These are phyloP conservation scores for Tolypocladium endophyticum DNA, from an alignment of 2,329 filamentous ascomycete genomes.

Conservation along the genomic window DNA sequence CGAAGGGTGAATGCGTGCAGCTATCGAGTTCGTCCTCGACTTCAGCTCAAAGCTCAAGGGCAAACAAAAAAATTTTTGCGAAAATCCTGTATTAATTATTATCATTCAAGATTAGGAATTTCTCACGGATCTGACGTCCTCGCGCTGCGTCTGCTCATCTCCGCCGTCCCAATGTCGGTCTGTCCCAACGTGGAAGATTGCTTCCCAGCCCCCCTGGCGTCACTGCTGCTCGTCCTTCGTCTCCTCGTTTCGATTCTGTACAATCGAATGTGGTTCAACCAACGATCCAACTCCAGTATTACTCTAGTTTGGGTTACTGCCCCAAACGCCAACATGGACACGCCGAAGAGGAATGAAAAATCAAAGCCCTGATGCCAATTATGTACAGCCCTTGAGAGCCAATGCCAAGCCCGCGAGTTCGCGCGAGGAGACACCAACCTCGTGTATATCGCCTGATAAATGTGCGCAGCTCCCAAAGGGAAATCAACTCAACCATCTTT, in stretches of 20 bases:
- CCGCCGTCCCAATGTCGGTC: neutral
- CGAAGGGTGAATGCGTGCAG: neutral
- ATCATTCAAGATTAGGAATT: conserved; percentile 8
- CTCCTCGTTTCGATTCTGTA: conserved; percentile 5
- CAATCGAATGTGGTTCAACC: conserved; percentile 31
- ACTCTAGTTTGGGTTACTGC: conserved; percentile 5
- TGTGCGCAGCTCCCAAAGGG: neutral
- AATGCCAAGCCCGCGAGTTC: conserved; percentile 31
- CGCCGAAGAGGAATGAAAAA: conserved; percentile 15
- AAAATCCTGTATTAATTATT: conserved; percentile 11
- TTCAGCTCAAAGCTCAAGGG: neutral
- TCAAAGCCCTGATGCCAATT: conserved; percentile 25
- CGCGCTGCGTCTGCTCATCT: neutral
- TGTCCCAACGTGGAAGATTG: neutral
- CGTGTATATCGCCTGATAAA: conserved; percentile 28
- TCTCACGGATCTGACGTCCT: conserved; percentile 2
- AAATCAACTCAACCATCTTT: neutral
- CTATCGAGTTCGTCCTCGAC: neutral
- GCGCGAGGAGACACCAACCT: conserved; percentile 35
- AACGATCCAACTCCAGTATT: conserved; percentile 2
- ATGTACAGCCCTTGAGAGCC: conserved; percentile 19
- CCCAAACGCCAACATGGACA: conserved; percentile 32
- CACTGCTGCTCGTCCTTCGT: neutral
- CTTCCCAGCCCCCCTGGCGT: neutral
- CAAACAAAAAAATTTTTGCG: neutral